Base-by-base conservation (phyloP, 495 filamentous ascomycete genomes). In the Platismatia glauca region DNA sequence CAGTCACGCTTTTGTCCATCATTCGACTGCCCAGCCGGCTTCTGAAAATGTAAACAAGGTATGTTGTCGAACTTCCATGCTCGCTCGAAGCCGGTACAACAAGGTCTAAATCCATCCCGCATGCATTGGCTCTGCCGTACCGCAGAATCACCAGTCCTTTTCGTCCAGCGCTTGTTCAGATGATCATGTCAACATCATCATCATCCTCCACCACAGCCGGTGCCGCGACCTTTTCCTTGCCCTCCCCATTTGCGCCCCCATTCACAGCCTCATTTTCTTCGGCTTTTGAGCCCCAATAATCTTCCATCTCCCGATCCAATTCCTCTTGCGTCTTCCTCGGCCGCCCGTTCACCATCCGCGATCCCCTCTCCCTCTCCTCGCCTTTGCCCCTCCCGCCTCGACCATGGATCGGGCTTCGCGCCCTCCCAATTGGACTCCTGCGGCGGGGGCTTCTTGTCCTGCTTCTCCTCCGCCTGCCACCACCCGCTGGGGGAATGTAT, bases 231-330 rank as follows among this genome's bases (percentile, higher is more conserved):
- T 29, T 37, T 55, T 43, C 48, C 24, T 34, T 67, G 48, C 55
- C 65, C 29, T 62, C 64, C 16, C 56, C 67, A 31, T 65, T 73
- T 22, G 69, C 68, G 53, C 68, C 71, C n/a, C 70, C 72, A 29
- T 73, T 76, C 24, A 31, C 24, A 31, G 24, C 12, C 27, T 13
- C 48, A 20, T 31, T 52, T 7, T 31, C 48, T 52, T 52, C 48
- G 18, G 48, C 27, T 31, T 74, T 70, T 33, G 72, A 71, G 41
- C 81, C 80, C 78, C 89, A 97, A 74, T 97, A 97, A 70, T 96
- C 90, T 39, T 85, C 91, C 93, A 97, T 97, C 77, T 97, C 93
- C 41, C 88, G 86, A 70, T 97, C 93, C 44, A 97, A 77, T 70
- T 97, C 89, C 67, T 95, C 89, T 57, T 91, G 88, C 8, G 92